Conservation (phyloP, 192 early-diverging fungal genomes). For the Coemansia furcata region DNA sequence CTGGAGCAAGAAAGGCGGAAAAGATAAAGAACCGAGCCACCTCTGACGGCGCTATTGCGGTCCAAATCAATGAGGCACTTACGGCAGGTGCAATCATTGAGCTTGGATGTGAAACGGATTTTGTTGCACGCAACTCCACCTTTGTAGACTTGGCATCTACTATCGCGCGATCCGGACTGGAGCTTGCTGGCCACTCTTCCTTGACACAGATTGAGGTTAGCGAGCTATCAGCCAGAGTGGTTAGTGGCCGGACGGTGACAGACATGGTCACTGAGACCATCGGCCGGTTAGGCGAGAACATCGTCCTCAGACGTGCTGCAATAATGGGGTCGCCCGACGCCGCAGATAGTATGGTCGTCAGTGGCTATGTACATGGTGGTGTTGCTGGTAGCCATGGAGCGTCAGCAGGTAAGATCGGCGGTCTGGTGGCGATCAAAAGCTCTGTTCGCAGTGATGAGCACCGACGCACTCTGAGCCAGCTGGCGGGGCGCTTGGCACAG, state of each 20-base stretch:
- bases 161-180: conserved; percentile 24
- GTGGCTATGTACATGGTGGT: conserved; percentile 76
- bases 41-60: conserved; percentile 67
- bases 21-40: conserved; percentile 80
- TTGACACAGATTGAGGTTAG: conserved; percentile 8
- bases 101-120: conserved; percentile 90
- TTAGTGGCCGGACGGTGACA: conserved; percentile 50
- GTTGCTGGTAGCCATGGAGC: conserved; percentile 15
- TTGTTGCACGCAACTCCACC: conserved; percentile 81
- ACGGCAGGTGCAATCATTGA: conserved; percentile 66
- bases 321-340: conserved; percentile 21
- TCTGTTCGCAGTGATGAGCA: conserved; percentile 12
- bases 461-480: conserved; percentile 50
- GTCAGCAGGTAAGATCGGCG: conserved; percentile 75
- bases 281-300: conserved; percentile 89
- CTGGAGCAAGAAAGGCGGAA: conserved; percentile 74
- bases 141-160: conserved; percentile 69
- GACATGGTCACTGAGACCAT: conserved; percentile 72
- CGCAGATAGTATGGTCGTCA: conserved; percentile 35
- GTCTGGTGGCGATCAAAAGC: conserved; percentile 63
- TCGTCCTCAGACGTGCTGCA: conserved; percentile 68
- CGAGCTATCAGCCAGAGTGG: not conserved
- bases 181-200: not conserved
- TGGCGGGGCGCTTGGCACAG: conserved; percentile 76
- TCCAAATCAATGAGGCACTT: conserved; percentile 48